These are phyloP conservation scores for Chrysoporthe deuterocubensis DNA, from an alignment of 2,329 filamentous ascomycete genomes.

Conservation along the genomic window DNA sequence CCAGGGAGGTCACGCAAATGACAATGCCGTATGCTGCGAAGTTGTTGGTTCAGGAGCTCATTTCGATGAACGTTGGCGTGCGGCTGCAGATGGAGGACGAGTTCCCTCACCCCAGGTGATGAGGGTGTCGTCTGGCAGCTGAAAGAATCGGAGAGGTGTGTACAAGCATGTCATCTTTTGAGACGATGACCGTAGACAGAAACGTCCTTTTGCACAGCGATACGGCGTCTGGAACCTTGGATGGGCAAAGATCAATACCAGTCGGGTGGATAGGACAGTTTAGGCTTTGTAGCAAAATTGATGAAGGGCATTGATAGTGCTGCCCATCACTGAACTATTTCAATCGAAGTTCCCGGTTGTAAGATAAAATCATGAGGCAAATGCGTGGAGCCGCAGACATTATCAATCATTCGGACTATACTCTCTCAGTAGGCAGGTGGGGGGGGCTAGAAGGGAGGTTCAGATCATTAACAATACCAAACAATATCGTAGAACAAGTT, in stretches of 20 bases:
- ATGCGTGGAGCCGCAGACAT: neutral
- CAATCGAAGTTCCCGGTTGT: neutral
- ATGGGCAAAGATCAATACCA: neutral
- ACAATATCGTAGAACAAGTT: neutral
- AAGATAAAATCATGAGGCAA: neutral
- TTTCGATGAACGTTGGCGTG: conserved; percentile 99
- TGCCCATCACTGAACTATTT: neutral
- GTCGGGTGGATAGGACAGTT: neutral
- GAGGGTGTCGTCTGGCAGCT: neutral
- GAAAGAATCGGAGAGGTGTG: neutral
- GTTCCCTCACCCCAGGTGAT: conserved; percentile 69
- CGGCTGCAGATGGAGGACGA: conserved; percentile 89
- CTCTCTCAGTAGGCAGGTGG: too few species aligned
- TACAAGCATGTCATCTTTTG: conserved; percentile 12
- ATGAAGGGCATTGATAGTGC: neutral
- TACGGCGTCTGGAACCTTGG: conserved; percentile 8
- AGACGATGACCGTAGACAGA: neutral
- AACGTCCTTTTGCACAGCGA: conserved; percentile 15
- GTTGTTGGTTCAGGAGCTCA: conserved; percentile 90
- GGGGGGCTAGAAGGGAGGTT: neutral
- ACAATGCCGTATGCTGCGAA: conserved; percentile 98
- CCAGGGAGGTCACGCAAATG: conserved; percentile 85
- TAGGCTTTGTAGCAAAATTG: neutral
- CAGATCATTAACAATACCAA: neutral
- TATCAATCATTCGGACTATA: too few species aligned